Base-by-base conservation (phyloP, 1,284 basidiomycete genomes). In the Chalciporus sp. region DNA sequence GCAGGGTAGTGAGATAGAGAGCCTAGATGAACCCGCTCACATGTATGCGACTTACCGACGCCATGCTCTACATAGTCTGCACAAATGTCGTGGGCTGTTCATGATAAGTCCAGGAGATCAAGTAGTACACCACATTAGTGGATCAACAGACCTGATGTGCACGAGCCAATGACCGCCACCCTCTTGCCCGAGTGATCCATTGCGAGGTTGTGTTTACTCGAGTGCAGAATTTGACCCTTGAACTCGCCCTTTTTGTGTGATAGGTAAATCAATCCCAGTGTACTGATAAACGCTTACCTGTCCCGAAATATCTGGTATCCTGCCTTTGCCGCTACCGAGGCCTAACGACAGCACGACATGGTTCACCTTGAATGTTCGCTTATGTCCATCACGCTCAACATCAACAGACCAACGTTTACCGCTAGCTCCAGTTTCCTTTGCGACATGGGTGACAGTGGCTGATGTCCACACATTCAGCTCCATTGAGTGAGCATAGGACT, bases 131-230 rank as follows among this genome's bases (percentile, higher is more conserved):
- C 17, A 17, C 7, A 7, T 37, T 17, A 11, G 28, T 7, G 47
- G 37, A 10, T 42, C 39, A 17, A 42, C 67, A 9, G 52, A 80
- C 80, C 83, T 17, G 82, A 84, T 27, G 82, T 86, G 51, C 82
- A 81, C 26, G 83, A 76, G 1, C 86, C 85, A 7, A 88, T 72
- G 3, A 88, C 78, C 10, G 80, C 77, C 2, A 82, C 84, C 56
- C 80, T 82, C 72, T 86, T 86, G 14, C 80, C 84, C 9, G 58
- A 57, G 65, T 81, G 80, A 49, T 83, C 78, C 3, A 63, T 64
- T 0, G 81, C 83, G 14, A 65, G 68, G 20, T 74, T 75, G 65
- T 85, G 79, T 47, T 76, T 53, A 14, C 69, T 75, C 7, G 85
- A 86, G 67, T 88, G 86, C 16, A 83, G 61, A 1, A 82, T 71